Evolutionary conservation across 2,329 filamentous ascomycete species (phyloP).

Genomic region (Chrysoporthe cubensis): DNA sequence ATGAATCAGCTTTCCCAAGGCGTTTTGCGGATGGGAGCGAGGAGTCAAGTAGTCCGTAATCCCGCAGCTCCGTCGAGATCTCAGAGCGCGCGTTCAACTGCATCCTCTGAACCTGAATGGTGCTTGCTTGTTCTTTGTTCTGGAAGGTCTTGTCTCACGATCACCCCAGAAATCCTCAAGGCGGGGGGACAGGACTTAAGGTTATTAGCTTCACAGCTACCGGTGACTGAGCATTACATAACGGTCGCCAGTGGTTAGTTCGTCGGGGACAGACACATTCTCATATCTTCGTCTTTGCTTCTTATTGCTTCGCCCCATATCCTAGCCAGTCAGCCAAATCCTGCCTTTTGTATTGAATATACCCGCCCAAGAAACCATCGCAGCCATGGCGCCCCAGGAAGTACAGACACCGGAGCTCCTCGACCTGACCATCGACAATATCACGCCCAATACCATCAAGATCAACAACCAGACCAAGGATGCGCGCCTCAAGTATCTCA

Average conservation of each 20-base stretch:
- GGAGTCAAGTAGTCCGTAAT: not conserved
- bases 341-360: not conserved
- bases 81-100: not conserved
- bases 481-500: conserved; percentile 69
- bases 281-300: not conserved
- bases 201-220: not conserved
- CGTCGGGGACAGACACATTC: not conserved
- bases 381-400: conserved; percentile 20
- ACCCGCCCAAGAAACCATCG: not conserved
- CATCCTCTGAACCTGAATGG: not conserved
- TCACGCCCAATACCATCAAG: conserved; percentile 73
- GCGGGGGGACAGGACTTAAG: not conserved
- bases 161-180: not conserved
- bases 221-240: conserved; percentile 16
- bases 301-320: not conserved
- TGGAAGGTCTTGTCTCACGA: not conserved
- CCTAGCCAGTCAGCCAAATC: not conserved
- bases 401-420: conserved; percentile 36
- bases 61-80: conserved; percentile 17
- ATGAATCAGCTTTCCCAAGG: not conserved
- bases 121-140: not conserved
- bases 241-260: not conserved
- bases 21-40: not conserved
- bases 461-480: conserved; percentile 75
- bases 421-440: conserved; percentile 78